Evolutionary conservation across 2,329 filamentous ascomycete genomes (phyloP).

Genomic region (Myriangium duriaei): DNA sequence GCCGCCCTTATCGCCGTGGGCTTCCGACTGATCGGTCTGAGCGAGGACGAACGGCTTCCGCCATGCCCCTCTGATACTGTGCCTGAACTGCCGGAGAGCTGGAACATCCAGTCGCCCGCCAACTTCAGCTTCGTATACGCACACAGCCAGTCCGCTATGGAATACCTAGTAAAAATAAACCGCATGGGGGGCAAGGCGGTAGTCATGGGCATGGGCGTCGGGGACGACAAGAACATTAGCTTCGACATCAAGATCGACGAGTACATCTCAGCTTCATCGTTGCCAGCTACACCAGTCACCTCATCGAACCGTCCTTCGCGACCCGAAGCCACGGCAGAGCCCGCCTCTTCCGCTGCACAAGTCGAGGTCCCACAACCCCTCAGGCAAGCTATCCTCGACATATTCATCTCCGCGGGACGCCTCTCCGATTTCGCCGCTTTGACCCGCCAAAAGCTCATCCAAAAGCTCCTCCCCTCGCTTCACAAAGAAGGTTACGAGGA

Average conservation of each 20-base stretch:
- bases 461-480: slow-evolving; percentile 64
- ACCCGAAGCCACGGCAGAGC: slow-evolving; percentile 27
- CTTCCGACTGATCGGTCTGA: slow-evolving; percentile 72
- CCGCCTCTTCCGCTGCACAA: slow-evolving; percentile 6
- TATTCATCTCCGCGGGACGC: slow-evolving; percentile 63
- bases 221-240: slow-evolving; percentile 67
- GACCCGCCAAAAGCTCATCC: slow-evolving; percentile 68
- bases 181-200: slow-evolving; percentile 75
- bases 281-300: slow-evolving; percentile 36
- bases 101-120: slow-evolving; percentile 59
- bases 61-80: slow-evolving; percentile 24
- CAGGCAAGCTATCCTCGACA: slow-evolving; percentile 31
- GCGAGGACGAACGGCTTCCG: slow-evolving; percentile 60
- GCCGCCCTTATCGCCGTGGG: slow-evolving; percentile 68
- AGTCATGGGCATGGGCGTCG: slow-evolving; percentile 64
- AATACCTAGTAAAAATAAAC: slow-evolving; percentile 70
- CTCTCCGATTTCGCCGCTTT: slow-evolving; percentile 56
- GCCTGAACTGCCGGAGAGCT: slow-evolving; percentile 57
- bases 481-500: slow-evolving; percentile 71
- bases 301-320: slow-evolving; percentile 28
- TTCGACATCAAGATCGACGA: slow-evolving; percentile 66
- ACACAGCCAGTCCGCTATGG: slow-evolving; percentile 73
- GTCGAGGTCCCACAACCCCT: slow-evolving; percentile 4
- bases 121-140: slow-evolving; percentile 73
- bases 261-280: slow-evolving; percentile 52